Base-by-base conservation (phyloP, 2,329 filamentous ascomycete genomes). In the Cephalotrichum gorgonifer region DNA sequence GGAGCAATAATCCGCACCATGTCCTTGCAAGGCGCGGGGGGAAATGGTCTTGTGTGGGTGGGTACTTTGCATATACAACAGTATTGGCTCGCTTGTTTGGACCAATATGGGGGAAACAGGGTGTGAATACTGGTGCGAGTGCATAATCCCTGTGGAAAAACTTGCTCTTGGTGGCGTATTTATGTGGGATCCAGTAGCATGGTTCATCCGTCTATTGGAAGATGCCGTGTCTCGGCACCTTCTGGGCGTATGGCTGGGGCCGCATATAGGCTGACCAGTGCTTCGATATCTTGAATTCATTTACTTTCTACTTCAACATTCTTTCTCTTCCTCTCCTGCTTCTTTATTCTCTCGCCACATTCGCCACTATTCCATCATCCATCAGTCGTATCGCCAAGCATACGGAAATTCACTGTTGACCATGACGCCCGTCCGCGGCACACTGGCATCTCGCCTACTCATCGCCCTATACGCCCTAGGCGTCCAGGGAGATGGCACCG, bases 401-500 rank as follows among this genome's bases (percentile, higher is more conserved):
- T n/a, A n/a, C n/a, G 27, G 27, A 30, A 30, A 30, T 30, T n/a
- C n/a, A 17, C 14, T 39, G 35, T 17, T 17, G 20, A 39, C 35
- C n/a, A 39, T 39, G 35, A 39, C 4, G 35, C 8, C 14, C 8
- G 14, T 31, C 14, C 5, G 35, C 6, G 14, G 4, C 22, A n/a
- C 28, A 8, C 28, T 31, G 9, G 41, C 23, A 7, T 43, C 22
- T 14, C 3, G 41, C 41, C 41, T 43, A 11, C 44, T 46, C 23
- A 1, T 39, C 1, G 39, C 47, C 15, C 27, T 49, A 20, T 46
- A 41, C n/a, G 25, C 28, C 23, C 6, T 23, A 3, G 39, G 30
- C 28, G 47, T 47, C 9, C 43, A 43, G 6, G 47, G 20, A 15
- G 50, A 52, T 17, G 53, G 53, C 17, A 43, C 22, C 3, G 41